Conservation (phyloP, 2,329 filamentous ascomycete species). For the Sclerotinia spermophila region DNA sequence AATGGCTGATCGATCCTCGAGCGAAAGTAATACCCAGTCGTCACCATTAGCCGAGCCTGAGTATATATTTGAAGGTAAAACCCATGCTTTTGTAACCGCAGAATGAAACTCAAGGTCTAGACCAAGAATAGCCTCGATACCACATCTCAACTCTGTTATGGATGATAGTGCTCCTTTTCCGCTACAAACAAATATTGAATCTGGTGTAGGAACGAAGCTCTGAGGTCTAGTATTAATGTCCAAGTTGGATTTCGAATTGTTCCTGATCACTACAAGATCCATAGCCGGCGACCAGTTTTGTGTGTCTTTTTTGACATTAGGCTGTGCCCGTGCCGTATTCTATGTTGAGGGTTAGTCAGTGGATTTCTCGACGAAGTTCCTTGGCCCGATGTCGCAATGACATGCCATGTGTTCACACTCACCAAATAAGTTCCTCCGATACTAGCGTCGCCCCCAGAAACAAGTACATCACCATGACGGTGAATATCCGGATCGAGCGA, state of each 20-base stretch:
- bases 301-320: conserved; percentile 56
- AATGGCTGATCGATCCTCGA: conserved; percentile 33
- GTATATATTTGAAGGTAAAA: conserved; percentile 39
- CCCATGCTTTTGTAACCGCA: conserved; percentile 52
- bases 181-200: conserved; percentile 63
- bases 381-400: background rate
- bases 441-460: conserved; percentile 58
- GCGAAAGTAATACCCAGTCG: conserved; percentile 33
- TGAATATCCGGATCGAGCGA: conserved; percentile 50
- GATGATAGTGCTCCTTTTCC: conserved; percentile 60
- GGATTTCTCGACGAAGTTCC: too few species aligned
- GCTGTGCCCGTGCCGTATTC: conserved; percentile 53
- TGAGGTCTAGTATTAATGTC: conserved; percentile 13
- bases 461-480: conserved; percentile 39
- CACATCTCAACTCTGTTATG: conserved; percentile 66
- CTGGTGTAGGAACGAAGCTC: conserved; percentile 39
- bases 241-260: conserved; percentile 17
- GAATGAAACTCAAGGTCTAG: conserved; percentile 51
- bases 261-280: conserved; percentile 42
- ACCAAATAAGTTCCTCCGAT: conserved; percentile 65
- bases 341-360: conserved; percentile 33
- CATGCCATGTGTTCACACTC: conserved; percentile 21
- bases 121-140: conserved; percentile 65
- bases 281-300: conserved; percentile 54
- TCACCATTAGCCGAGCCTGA: conserved; percentile 19